A percentile compares a stretch with the other conserved stretches of the same genome.
Conservation (phyloP, 768 basidiomycete genomes). For the Kwoniella shandongensis region DNA sequence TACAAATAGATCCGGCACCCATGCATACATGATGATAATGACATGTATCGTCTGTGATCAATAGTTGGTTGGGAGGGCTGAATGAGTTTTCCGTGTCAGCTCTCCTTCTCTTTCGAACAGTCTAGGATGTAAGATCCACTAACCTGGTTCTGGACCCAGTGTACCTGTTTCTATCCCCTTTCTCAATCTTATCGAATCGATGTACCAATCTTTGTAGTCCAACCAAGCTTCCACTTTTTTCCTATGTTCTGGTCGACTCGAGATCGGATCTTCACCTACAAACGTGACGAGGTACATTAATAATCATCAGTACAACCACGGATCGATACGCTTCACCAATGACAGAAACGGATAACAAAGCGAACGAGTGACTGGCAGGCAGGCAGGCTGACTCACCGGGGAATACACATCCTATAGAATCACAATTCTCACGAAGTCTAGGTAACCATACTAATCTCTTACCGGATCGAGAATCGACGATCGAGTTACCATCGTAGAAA, state of each 20-base stretch:
- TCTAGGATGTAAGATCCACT: too few species aligned
- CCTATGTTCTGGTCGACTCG: background rate
- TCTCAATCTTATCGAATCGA: constrained; percentile 4
- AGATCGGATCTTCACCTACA: background rate
- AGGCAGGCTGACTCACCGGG: background rate
- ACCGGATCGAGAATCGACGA: constrained; percentile 5
- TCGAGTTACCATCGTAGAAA: constrained; percentile 8
- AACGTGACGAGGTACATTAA: too few species aligned
- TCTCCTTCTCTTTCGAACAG: too few species aligned
- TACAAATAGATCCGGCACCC: too few species aligned
- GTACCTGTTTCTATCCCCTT: constrained; percentile 13
- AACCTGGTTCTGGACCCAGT: constrained; percentile 6
- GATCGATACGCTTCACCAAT: too few species aligned
- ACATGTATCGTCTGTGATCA: too few species aligned
- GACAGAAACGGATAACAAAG: background rate
- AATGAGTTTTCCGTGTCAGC: too few species aligned
- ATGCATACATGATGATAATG: too few species aligned
- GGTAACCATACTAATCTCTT: background rate
- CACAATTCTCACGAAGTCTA: background rate
- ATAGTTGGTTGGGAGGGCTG: too few species aligned
- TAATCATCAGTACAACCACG: background rate
- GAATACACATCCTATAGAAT: constrained; percentile 2
- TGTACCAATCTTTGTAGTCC: constrained; percentile 3
- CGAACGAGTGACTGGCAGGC: background rate
- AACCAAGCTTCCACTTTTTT: background rate